phyloP scores from a whole-genome alignment of 2,329 filamentous ascomycete genomes.

The Meredithiella fracta region DNA sequence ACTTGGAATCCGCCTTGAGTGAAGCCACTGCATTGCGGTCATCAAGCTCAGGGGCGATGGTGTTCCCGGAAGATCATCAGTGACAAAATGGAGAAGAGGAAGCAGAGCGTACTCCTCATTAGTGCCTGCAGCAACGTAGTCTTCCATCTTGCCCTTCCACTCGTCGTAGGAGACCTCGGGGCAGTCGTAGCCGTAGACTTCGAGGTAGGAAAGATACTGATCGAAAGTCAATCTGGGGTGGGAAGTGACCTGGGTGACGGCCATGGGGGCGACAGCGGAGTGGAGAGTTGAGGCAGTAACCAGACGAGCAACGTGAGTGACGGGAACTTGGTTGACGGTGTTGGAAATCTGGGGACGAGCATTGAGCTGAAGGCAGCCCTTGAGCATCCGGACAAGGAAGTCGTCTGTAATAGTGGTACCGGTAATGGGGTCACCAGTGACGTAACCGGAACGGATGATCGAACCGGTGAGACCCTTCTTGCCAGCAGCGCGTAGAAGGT shows the following conservation, averaged over 20 bases:
- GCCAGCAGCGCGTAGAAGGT: conserved; percentile 63
- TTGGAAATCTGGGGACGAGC: conserved; percentile 64
- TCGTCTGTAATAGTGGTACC: conserved; percentile 73
- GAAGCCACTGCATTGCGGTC: conserved; percentile 40
- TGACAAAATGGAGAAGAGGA: conserved; percentile 58
- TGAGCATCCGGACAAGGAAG: conserved; percentile 72
- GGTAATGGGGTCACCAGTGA: conserved; percentile 53
- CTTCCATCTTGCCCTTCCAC: conserved; percentile 42
- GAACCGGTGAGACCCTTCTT: conserved; percentile 57
- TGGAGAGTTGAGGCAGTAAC: conserved; percentile 59
- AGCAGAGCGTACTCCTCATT: conserved; percentile 24
- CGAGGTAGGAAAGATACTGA: conserved; percentile 54
- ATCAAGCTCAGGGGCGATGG: conserved; percentile 54
- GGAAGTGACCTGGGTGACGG: conserved; percentile 60
- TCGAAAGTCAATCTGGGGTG: conserved; percentile 66
- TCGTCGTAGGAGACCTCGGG: conserved; percentile 49
- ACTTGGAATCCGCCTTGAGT: conserved; percentile 36
- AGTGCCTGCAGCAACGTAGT: conserved; percentile 18
- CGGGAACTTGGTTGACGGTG: conserved; percentile 78
- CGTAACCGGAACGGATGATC: conserved; percentile 71
- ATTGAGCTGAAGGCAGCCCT: conserved; percentile 70
- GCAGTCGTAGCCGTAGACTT: conserved; percentile 56
- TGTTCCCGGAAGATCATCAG: conserved; percentile 49
- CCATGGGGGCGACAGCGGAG: conserved; percentile 27
- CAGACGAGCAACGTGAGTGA: conserved; percentile 66